Conservation (phyloP, 352 stramenopile species). For the Blastocystis sp. region DNA sequence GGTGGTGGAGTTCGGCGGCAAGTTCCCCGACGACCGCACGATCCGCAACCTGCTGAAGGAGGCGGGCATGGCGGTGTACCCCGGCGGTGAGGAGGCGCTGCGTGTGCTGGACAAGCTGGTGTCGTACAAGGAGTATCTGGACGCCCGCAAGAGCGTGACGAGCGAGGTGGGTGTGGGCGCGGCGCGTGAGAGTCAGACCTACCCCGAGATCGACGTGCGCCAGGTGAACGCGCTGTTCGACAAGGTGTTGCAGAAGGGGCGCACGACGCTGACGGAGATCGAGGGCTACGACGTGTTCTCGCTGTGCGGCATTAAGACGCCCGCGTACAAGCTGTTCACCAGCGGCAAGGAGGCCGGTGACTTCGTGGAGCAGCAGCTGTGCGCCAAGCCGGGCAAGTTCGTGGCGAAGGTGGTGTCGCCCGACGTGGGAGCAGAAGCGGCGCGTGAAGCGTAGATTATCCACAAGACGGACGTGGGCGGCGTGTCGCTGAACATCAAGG, state of each 20-base stretch:
- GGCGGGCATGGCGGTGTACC: conserved; percentile 39
- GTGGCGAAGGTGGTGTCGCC: conserved; percentile 61
- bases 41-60: conserved; percentile 30
- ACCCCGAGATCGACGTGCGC: neutral
- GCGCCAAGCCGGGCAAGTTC: neutral
- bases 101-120: conserved; percentile 24
- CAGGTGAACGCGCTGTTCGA: neutral
- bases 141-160: neutral
- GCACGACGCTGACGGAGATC: conserved; percentile 19
- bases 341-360: conserved; percentile 9
- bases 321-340: conserved; percentile 18
- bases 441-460: conserved; percentile 7
- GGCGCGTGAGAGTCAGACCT: neutral
- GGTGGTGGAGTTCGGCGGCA: conserved; percentile 55
- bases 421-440: neutral
- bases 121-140: conserved; percentile 29
- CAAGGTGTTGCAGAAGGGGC: conserved; percentile 1
- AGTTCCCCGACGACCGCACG: conserved; percentile 1
- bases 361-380: conserved; percentile 4
- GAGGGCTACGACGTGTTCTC: conserved; percentile 50
- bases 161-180: neutral
- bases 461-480: conserved; percentile 63
- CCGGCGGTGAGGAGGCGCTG: conserved; percentile 23
- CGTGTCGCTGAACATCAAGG: conserved; percentile 45
- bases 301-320: conserved; percentile 17